Percentiles rank a stretch among this genome's conserved stretches.
These are phyloP conservation scores for Scytalidium lignicola DNA, from an alignment of 2,329 filamentous ascomycete species.

Conservation along the genomic window DNA sequence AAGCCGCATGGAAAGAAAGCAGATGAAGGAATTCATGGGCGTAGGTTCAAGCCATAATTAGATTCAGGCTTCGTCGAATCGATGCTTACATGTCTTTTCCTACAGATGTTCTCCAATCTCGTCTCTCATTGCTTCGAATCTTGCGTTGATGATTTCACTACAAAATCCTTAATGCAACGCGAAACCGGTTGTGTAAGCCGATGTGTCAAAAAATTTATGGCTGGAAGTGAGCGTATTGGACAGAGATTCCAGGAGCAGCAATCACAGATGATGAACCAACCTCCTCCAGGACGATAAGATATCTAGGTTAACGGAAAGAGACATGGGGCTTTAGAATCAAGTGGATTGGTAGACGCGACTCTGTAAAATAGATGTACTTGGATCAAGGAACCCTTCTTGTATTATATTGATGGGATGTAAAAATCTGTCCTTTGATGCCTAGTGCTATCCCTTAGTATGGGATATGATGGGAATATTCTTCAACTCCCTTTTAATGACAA, in stretches of 20 bases:
- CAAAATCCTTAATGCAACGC: slow-evolving; percentile 82
- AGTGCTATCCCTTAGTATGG: neutral
- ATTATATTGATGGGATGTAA: neutral
- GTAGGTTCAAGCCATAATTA: slow-evolving; percentile 51
- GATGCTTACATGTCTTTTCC: neutral
- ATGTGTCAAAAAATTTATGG: slow-evolving; percentile 95
- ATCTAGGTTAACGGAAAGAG: neutral
- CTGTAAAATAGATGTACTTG: neutral
- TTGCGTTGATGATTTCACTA: slow-evolving; percentile 98
- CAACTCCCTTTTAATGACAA: neutral
- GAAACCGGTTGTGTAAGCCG: slow-evolving; percentile 90
- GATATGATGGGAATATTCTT: neutral
- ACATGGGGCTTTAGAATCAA: neutral
- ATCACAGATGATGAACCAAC: slow-evolving; percentile 45
- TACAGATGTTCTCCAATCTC: slow-evolving; percentile 57
- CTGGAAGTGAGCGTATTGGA: slow-evolving; percentile 81
- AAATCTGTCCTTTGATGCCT: neutral
- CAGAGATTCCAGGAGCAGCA: slow-evolving; percentile 80
- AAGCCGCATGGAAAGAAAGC: slow-evolving; percentile 91
- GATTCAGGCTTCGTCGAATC: neutral
- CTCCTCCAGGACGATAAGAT: slow-evolving; percentile 23
- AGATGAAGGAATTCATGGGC: slow-evolving; percentile 98
- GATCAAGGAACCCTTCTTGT: neutral
- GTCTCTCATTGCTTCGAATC: slow-evolving; percentile 91
- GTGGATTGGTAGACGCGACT: neutral